phyloP scores from a whole-genome alignment of 768 basidiomycete genomes.

The Tephrocybe sp. region DNA sequence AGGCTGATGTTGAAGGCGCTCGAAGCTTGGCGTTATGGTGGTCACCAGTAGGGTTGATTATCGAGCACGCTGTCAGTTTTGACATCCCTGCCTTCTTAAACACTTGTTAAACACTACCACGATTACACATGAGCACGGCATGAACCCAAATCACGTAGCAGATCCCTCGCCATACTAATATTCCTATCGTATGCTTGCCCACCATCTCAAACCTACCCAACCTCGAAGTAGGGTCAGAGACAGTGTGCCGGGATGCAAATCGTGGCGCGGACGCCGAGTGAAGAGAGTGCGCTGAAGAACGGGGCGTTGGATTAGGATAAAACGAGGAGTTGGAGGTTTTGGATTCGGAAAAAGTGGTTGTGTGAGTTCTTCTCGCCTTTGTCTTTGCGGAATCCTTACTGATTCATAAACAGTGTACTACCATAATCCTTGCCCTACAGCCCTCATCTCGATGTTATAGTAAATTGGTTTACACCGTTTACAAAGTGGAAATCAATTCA shows the following conservation, averaged over 20 bases:
- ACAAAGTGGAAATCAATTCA: constrained; percentile 58
- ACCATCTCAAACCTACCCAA: too few species aligned
- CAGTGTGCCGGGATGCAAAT: constrained; percentile 11
- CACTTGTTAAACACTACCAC: too few species aligned
- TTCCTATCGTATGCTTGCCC: background rate
- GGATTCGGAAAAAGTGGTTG: constrained; percentile 56
- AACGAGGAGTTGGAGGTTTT: constrained; percentile 45
- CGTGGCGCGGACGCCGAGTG: constrained; percentile 55
- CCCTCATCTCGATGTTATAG: constrained; percentile 68
- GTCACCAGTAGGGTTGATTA: too few species aligned
- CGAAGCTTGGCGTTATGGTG: too few species aligned
- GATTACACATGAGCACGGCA: too few species aligned
- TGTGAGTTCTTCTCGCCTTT: constrained; percentile 38
- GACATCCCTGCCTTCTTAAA: too few species aligned
- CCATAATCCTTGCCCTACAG: constrained; percentile 47
- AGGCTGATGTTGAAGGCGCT: too few species aligned
- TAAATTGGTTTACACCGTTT: constrained; percentile 63
- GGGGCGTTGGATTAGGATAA: constrained; percentile 47
- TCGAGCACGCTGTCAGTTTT: too few species aligned
- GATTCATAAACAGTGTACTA: constrained; percentile 43
- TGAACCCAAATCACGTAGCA: too few species aligned
- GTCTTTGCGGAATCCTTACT: background rate
- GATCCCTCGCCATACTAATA: constrained; percentile 12
- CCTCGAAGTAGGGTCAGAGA: background rate
- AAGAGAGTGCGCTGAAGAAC: constrained; percentile 42